phyloP scores from a whole-genome alignment of 805 yeast species.

The Candida vaughaniae region DNA sequence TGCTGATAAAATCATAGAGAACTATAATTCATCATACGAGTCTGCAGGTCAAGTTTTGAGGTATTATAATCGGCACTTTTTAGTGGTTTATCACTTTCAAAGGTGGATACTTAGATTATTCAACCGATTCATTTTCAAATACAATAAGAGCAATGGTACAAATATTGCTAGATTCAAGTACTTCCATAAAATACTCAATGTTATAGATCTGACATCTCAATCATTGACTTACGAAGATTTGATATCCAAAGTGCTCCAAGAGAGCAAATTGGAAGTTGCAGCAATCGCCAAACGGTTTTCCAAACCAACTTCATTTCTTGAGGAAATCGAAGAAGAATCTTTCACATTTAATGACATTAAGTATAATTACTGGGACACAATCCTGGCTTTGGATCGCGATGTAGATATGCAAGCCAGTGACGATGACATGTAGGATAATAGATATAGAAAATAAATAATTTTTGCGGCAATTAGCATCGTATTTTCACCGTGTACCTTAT shows the following conservation, averaged over 20 bases:
- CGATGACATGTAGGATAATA: neutral
- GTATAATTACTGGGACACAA: constrained; percentile 38
- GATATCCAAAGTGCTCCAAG: constrained; percentile 23
- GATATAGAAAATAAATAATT: too few species aligned
- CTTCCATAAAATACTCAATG: constrained; percentile 23
- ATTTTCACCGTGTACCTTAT: too few species aligned
- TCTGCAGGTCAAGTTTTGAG: constrained; percentile 17
- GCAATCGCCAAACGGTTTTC: constrained; percentile 7
- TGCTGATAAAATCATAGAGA: constrained; percentile 14
- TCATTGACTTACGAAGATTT: constrained; percentile 22
- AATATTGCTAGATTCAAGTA: constrained; percentile 17
- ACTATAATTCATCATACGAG: constrained; percentile 7
- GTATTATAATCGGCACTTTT: constrained; percentile 24
- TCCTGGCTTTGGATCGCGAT: constrained; percentile 23
- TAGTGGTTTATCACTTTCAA: constrained; percentile 30
- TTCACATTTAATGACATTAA: constrained; percentile 19
- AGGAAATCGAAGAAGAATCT: constrained; percentile 13
- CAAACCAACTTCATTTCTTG: constrained; percentile 2
- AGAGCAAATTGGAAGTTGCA: constrained; percentile 23
- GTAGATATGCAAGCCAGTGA: constrained; percentile 21
- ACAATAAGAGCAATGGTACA: constrained; percentile 19
- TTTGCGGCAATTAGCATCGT: too few species aligned
- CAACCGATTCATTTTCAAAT: constrained; percentile 31
- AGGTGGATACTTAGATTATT: constrained; percentile 36
- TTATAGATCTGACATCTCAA: constrained; percentile 19